phyloP scores from a whole-genome alignment of 2,329 filamentous ascomycete genomes.

The Coniochaeta pulveracea region DNA sequence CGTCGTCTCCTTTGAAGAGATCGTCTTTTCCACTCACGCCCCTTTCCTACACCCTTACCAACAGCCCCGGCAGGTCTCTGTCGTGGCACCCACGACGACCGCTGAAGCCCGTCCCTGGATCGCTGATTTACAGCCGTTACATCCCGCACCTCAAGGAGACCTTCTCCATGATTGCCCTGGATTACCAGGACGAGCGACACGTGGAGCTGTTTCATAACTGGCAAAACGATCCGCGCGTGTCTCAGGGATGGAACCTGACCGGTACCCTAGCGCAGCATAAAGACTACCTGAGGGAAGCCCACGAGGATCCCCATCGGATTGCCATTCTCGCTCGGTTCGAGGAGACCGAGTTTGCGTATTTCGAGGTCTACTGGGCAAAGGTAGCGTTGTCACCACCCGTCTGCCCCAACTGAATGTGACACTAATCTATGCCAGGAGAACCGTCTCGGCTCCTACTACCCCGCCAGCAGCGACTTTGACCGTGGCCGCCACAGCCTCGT shows the following conservation, averaged over 20 bases:
- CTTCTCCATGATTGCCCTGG: conserved; percentile 67
- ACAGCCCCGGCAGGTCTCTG: conserved; percentile 18
- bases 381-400: conserved; percentile 17
- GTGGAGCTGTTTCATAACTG: conserved; percentile 63
- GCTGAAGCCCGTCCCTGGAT: conserved; percentile 58
- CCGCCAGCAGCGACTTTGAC: conserved; percentile 42
- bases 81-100: conserved; percentile 58
- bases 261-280: conserved; percentile 65
- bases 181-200: conserved; percentile 53
- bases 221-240: conserved; percentile 77
- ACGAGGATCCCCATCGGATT: conserved; percentile 62
- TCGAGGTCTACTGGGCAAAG: conserved; percentile 70
- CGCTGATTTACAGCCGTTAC: conserved; percentile 66
- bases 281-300: conserved; percentile 56
- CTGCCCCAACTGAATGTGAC: not conserved
- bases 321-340: conserved; percentile 62
- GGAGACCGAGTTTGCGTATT: conserved; percentile 62
- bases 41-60: conserved; percentile 33
- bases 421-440: conserved; percentile 35
- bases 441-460: conserved; percentile 43
- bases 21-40: conserved; percentile 32
- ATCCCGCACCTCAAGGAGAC: conserved; percentile 65
- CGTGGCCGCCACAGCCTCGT: conserved; percentile 47
- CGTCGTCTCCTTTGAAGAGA: too few relatives aligned
- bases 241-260: conserved; percentile 69